Base-by-base conservation (phyloP, 768 basidiomycete genomes). In the Russula brevipes region DNA sequence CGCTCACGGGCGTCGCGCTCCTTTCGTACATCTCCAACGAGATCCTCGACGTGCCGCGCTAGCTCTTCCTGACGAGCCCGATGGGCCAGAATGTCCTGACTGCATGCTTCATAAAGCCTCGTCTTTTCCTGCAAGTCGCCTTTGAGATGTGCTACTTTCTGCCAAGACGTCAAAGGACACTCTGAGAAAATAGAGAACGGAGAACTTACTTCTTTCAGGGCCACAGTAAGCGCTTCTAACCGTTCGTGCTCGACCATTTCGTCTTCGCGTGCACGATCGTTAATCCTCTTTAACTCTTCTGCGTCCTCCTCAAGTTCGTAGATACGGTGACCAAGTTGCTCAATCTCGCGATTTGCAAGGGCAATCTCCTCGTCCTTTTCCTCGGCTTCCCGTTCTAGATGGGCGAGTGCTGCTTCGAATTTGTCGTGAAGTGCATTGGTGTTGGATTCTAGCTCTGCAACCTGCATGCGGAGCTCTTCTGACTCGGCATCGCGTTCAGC, bases 241-340 rank as follows among this genome's bases (percentile, higher is more conserved):
- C 85, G 76, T 61, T 89, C 88, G 31, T 82, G 78, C 69, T 89
- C 91, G n/a, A 81, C 81, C 9, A 74, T 78, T 51, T 87, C 85
- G n/a, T 93, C 90, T 61, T 93, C 88, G 56, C 85, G 81, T 44
- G 84, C 65, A 9, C 82, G 78, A 42, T 88, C 85, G 54, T 78
- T 77, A 52, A 92, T 88, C 68, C 92, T 90, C 70, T 81, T 85
- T 54, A 89, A 72, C 36, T 83, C 79, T 65, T 95, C 92, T 57
- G 86, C 83, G 70, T 94, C 89, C 63, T 96, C 92, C 71, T 98
- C 96, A 1, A 96, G 81, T 49, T 84, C 77, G 73, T 89, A 94
- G 9, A 97, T 82, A 58, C 78, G 77, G 64, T 91, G 86, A 5
- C 91, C 84, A 50, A 96, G 82, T 63, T 81, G 84, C 70, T 94